phyloP scores from a whole-genome alignment of 140 eudicot genomes.

The Senecio squalidus region DNA sequence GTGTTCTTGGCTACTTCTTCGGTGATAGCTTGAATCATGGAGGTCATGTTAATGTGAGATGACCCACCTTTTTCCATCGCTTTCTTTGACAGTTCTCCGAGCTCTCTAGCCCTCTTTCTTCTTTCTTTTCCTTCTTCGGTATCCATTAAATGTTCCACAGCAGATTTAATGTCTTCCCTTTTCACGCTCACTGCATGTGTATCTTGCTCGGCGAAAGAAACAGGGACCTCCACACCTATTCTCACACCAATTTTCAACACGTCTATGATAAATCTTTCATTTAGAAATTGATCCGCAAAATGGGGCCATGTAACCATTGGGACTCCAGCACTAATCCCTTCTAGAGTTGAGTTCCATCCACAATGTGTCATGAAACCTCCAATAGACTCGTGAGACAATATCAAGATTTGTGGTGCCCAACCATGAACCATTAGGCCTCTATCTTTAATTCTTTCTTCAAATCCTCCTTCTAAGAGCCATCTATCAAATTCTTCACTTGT shows the following conservation, averaged over 20 bases:
- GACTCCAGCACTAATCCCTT: conserved; percentile 42
- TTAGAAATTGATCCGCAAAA: conserved; percentile 43
- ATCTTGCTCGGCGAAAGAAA: conserved; percentile 34
- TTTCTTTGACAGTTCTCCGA: conserved; percentile 19
- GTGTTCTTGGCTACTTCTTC: conserved; percentile 15
- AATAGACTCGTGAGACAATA: conserved; percentile 32
- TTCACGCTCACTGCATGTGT: conserved; percentile 29
- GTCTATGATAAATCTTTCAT: conserved; percentile 36
- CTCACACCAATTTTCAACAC: conserved; percentile 38
- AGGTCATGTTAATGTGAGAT: conserved; percentile 24
- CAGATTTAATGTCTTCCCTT: conserved; percentile 27
- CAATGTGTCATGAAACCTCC: conserved; percentile 56
- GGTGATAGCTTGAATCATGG: conserved; percentile 28
- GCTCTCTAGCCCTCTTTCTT: conserved; percentile 23
- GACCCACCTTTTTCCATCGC: conserved; percentile 55
- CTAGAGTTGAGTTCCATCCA: conserved; percentile 65
- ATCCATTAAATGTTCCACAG: conserved; percentile 27
- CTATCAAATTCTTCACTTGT: conserved; percentile 16
- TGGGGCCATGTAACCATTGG: conserved; percentile 62
- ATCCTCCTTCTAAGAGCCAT: conserved; percentile 20
- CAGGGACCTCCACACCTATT: conserved; percentile 33
- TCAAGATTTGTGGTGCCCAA: conserved; percentile 58
- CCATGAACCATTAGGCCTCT: conserved; percentile 34
- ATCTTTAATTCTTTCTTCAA: conserved; percentile 28
- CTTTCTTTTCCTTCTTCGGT: conserved; percentile 35